phyloP scores from a whole-genome alignment of 2,329 filamentous ascomycete species.

The Dactylonectria macrodidyma region DNA sequence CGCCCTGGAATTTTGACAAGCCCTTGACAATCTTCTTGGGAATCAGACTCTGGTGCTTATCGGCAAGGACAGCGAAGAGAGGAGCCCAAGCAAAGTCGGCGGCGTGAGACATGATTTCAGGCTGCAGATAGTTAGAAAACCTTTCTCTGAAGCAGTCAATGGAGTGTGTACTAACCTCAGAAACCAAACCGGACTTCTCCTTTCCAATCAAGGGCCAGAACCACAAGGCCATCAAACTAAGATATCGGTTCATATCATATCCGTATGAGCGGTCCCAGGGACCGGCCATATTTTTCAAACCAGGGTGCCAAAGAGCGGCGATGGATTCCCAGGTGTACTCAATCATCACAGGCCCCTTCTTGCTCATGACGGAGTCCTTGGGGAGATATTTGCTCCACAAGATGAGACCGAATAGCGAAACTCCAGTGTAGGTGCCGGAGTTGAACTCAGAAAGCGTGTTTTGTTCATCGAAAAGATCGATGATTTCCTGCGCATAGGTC shows the following conservation, averaged over 20 bases:
- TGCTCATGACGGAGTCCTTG: slow-evolving; percentile 65
- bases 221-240: slow-evolving; percentile 71
- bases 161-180: slow-evolving; percentile 46
- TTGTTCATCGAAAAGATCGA: slow-evolving; percentile 69
- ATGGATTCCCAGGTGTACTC: slow-evolving; percentile 67
- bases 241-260: slow-evolving; percentile 75
- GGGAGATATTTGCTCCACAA: slow-evolving; percentile 74
- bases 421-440: slow-evolving; percentile 73
- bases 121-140: slow-evolving; percentile 45
- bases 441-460: slow-evolving; percentile 75
- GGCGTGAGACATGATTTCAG: slow-evolving; percentile 70
- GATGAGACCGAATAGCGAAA: slow-evolving; percentile 71
- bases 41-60: slow-evolving; percentile 64
- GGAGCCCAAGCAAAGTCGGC: slow-evolving; percentile 73
- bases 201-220: slow-evolving; percentile 72
- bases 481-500: slow-evolving; percentile 67
- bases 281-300: slow-evolving; percentile 73
- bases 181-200: slow-evolving; percentile 54
- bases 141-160: not conserved
- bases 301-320: slow-evolving; percentile 69
- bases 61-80: slow-evolving; percentile 68
- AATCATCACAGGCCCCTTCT: slow-evolving; percentile 67
- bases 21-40: slow-evolving; percentile 56
- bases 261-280: slow-evolving; percentile 77
- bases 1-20: slow-evolving; percentile 64